Percentiles rank a stretch among this genome's conserved stretches.
Conservation (phyloP, 352 stramenopile genomes). For the Globisporangium polare region DNA sequence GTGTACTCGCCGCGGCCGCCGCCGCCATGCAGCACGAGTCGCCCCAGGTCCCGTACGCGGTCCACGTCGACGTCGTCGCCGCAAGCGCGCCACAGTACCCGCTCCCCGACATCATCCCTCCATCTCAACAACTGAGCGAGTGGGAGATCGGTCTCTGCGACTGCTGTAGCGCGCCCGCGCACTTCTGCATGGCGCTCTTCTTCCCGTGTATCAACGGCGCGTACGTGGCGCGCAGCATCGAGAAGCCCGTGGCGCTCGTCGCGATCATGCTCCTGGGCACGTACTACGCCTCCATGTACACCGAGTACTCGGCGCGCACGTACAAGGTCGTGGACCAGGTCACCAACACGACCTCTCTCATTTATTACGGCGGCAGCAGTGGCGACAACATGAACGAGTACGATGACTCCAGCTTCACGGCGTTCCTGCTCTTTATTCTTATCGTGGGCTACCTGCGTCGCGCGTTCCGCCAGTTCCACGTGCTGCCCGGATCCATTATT, state of each 20-base stretch:
- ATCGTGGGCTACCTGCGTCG: neutral
- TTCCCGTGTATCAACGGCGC: conserved; percentile 21
- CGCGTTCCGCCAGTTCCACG: conserved; percentile 6
- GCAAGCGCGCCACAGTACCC: no score
- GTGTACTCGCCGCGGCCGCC: neutral
- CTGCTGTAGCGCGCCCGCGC: conserved; percentile 18
- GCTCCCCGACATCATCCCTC: no score
- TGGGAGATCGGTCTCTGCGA: conserved; percentile 16
- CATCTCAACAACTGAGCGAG: neutral
- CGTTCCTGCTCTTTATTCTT: neutral
- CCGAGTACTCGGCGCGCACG: neutral
- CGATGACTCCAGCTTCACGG: neutral
- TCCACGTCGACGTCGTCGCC: neutral
- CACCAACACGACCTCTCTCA: no score
- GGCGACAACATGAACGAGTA: no score
- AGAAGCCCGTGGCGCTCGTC: neutral
- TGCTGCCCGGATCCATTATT: conserved; percentile 11
- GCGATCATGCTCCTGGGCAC: conserved; percentile 1
- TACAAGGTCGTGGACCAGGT: no score
- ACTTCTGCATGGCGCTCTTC: conserved; percentile 21
- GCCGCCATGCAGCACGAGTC: neutral
- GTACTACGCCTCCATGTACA: neutral
- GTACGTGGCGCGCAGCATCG: conserved; percentile 1
- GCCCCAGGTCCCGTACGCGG: neutral
- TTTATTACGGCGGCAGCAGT: no score